Evolutionary conservation across 2,329 filamentous ascomycete genomes (phyloP).

Genomic region (Escovopsis sp.): DNA sequence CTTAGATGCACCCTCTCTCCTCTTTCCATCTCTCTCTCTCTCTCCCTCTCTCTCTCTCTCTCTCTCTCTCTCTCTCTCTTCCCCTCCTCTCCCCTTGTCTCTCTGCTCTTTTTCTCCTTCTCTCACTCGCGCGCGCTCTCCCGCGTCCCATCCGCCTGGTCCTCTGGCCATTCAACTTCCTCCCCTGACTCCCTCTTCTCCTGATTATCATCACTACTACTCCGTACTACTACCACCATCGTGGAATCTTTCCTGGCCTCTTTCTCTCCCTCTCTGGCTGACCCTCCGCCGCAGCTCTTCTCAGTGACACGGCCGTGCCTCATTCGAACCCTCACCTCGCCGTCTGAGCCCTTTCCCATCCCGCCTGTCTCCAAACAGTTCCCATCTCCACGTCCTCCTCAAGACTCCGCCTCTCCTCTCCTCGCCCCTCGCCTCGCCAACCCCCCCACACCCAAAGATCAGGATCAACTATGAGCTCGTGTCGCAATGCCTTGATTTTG

Average conservation of each 20-base stretch:
- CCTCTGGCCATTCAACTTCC: too few relatives aligned
- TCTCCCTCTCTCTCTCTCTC: background rate
- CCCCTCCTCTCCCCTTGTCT: background rate
- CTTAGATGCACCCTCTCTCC: background rate
- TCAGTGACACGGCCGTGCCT: slow-evolving; percentile 1
- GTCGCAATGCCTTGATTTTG: slow-evolving; percentile 7
- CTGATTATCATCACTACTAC: background rate
- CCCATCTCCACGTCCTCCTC: too few relatives aligned
- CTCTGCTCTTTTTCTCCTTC: too few relatives aligned
- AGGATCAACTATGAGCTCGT: slow-evolving; percentile 7
- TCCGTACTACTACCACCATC: too few relatives aligned
- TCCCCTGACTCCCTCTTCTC: background rate
- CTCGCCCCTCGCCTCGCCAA: background rate
- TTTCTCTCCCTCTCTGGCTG: background rate
- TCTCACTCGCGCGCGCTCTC: too few relatives aligned
- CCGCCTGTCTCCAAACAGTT: too few relatives aligned
- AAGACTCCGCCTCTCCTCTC: background rate
- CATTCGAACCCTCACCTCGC: background rate
- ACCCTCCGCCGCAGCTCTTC: background rate
- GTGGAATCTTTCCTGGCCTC: background rate
- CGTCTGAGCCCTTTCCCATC: background rate
- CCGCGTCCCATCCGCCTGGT: too few relatives aligned
- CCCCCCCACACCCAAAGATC: background rate
- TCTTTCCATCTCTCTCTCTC: background rate
- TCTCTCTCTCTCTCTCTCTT: too few relatives aligned